These are phyloP conservation scores for sweet orange (Citrus sinensis) DNA, from an alignment of 345 rosid species.

Conservation along the genomic window DNA sequence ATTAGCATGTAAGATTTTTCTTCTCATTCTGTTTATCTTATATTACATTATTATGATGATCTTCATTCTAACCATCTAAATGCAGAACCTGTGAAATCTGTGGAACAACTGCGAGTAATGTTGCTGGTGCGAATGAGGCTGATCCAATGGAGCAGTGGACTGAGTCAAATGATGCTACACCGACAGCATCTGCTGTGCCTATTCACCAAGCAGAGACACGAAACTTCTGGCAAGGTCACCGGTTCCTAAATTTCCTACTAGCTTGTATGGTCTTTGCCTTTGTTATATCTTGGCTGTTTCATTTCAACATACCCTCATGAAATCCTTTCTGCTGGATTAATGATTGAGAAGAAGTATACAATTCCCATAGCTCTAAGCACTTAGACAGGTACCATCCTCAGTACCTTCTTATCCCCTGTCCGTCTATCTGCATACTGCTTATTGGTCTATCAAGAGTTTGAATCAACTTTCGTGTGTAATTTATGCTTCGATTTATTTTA, in stretches of 20 bases:
- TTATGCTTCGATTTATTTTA: not conserved
- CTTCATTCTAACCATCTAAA: not conserved
- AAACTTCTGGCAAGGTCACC: slow-evolving; percentile 79
- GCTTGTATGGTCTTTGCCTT: slow-evolving; percentile 95
- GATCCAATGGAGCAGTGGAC: slow-evolving; percentile 46
- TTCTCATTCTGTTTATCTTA: not conserved
- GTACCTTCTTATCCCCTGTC: not conserved
- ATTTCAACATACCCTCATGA: slow-evolving; percentile 72
- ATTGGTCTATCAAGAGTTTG: slow-evolving; percentile 15
- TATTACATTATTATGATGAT: not conserved
- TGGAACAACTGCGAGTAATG: slow-evolving; percentile 70
- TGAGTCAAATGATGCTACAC: slow-evolving; percentile 35
- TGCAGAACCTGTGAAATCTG: slow-evolving; percentile 95
- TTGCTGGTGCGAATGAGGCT: slow-evolving; percentile 46
- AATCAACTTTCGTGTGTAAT: not conserved
- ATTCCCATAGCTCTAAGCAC: not conserved
- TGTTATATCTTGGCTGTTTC: slow-evolving; percentile 93
- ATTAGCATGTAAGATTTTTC: not conserved
- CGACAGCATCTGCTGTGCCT: slow-evolving; percentile 27
- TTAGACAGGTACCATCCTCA: not conserved
- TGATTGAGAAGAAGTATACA: slow-evolving; percentile 4
- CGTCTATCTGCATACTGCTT: slow-evolving; percentile 1
- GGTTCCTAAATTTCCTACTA: slow-evolving; percentile 80
- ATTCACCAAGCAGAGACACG: slow-evolving; percentile 34
- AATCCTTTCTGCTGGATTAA: slow-evolving; percentile 7